Evolutionary conservation across 2,329 filamentous ascomycete species (phyloP).

Genomic region (Ambrosiella beaveri): DNA sequence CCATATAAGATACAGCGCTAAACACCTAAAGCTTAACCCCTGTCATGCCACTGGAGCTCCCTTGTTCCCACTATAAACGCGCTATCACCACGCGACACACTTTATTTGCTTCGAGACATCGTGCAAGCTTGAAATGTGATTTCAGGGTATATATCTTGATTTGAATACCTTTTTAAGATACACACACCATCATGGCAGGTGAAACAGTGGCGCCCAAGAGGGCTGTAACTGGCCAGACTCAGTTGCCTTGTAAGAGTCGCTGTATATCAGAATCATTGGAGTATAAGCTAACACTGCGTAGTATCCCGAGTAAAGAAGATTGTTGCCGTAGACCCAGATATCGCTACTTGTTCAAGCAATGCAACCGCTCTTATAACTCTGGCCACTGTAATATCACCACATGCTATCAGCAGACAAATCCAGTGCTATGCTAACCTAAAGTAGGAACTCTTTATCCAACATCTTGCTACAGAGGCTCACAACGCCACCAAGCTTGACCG

Average conservation of each 20-base stretch:
- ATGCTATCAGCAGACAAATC: conserved; percentile 1
- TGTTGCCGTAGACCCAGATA: conserved; percentile 72
- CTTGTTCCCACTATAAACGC: background rate
- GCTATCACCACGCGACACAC: background rate
- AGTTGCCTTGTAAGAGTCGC: conserved; percentile 54
- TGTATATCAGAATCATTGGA: background rate
- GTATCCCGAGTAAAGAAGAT: conserved; percentile 95
- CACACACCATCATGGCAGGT: conserved; percentile 4
- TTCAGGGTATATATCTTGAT: background rate
- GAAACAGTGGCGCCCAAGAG: conserved; percentile 23
- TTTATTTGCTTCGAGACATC: conserved; percentile 7
- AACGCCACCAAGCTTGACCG: conserved; percentile 79
- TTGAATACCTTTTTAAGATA: background rate
- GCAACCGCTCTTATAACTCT: conserved; percentile 87
- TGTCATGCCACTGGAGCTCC: background rate
- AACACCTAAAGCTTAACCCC: background rate
- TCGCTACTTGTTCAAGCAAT: conserved; percentile 75
- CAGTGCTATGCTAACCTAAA: conserved; percentile 9
- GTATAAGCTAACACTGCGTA: conserved; percentile 21
- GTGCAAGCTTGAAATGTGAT: background rate
- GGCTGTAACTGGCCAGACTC: conserved; percentile 69
- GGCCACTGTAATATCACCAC: conserved; percentile 46
- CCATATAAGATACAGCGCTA: background rate
- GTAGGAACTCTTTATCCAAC: conserved; percentile 88
- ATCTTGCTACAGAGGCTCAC: conserved; percentile 69